Evolutionary conservation across 495 filamentous ascomycete species (phyloP), one percentile per base, ranked within the genome.

Genomic region (Penicillium egyptiacum): DNA sequence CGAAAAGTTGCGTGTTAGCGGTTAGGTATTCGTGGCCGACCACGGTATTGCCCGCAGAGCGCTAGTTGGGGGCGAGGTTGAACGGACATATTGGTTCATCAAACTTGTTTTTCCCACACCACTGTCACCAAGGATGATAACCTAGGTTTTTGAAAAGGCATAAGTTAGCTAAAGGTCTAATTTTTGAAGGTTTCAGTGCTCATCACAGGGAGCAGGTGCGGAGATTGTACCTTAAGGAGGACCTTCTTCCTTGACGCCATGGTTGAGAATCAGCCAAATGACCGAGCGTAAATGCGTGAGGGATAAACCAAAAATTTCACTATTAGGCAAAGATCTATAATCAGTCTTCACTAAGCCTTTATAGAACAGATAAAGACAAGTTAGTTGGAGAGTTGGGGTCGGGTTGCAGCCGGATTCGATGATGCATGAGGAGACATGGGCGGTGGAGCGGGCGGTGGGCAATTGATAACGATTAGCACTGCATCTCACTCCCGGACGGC

Each of bases 51-150:
- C n/a, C 46, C 11, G 46, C 54, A 20, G 55, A 50, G 45, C 53
- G 35, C 11, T 44, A 51, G 25, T 23, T 28, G 41, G 37, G 55
- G 43, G 40, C 25, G 53, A 59, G 41, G 58, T 45, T 56, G 41
- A 57, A 80, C 89, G 67, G 85, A 98, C 94, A 87, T 98, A 99
- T 98, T 99, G 94, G 78, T 98, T 99, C 94, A 99, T 98, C 82
- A 99, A 86, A 75, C 91, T 96, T 50, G 95, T 99, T 81, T 99
- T 99, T 60, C 94, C 94, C 44, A 99, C 94, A 70, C 94, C 94
- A 74, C 92, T 96, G 71, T 98, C 94, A 61, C 94, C 94, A 56
- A 99, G 84, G 70, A 99, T 98, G 64, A 98, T 98, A 60, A 98
- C 92, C 93, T 97, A 61, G 5, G 20, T 16, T 55, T 10, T n/a